phyloP scores from a whole-genome alignment of 2,329 filamentous ascomycete species.

The Hypoxylon sp. region DNA sequence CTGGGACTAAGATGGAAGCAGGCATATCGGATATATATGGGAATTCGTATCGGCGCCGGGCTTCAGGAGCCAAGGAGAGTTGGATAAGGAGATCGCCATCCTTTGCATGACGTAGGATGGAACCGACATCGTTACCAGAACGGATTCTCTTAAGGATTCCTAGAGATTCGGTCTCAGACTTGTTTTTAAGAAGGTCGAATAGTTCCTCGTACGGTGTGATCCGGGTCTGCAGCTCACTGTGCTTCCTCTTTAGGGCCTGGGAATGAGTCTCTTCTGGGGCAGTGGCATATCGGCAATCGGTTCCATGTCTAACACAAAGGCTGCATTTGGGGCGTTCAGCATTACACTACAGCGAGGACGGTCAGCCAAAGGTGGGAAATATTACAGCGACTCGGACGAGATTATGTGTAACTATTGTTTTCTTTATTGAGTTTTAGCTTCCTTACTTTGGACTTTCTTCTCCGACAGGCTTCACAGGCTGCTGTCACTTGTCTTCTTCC shows the following conservation, averaged over 20 bases:
- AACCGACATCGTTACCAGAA: conserved; percentile 52
- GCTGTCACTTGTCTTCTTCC: conserved; percentile 46
- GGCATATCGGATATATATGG: conserved; percentile 57
- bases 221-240: conserved; percentile 49
- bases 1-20: conserved; percentile 42
- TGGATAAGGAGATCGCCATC: conserved; percentile 59
- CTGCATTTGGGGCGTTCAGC: conserved; percentile 52
- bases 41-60: conserved; percentile 59
- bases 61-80: conserved; percentile 57
- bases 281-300: conserved; percentile 54
- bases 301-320: conserved; percentile 51
- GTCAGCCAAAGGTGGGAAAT: conserved; percentile 10
- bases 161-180: conserved; percentile 53
- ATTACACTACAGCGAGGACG: conserved; percentile 48
- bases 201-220: conserved; percentile 52
- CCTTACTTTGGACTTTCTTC: conserved; percentile 54
- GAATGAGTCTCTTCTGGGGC: conserved; percentile 53
- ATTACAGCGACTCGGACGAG: conserved; percentile 1
- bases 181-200: conserved; percentile 47
- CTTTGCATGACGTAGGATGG: conserved; percentile 56
- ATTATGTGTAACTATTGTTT: background rate
- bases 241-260: conserved; percentile 55
- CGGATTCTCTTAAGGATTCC: conserved; percentile 57
- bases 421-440: conserved; percentile 3
- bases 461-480: conserved; percentile 54